These are phyloP conservation scores for Boletus reticulatus DNA, from an alignment of 768 basidiomycete species.

Conservation along the genomic window DNA sequence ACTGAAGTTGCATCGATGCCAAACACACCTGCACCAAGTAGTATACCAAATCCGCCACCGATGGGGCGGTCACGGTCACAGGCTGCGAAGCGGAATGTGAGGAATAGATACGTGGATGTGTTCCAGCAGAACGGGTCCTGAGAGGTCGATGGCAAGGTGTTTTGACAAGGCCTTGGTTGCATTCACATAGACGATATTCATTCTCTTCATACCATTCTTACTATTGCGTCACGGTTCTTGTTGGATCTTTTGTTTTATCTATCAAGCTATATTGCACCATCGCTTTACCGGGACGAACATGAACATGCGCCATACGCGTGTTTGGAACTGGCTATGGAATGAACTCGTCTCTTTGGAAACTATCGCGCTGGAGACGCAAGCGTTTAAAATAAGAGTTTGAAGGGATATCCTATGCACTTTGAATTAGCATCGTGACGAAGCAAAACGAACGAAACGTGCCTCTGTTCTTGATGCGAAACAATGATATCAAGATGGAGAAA, in stretches of 20 bases:
- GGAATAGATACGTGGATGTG: slow-evolving; percentile 90
- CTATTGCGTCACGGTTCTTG: slow-evolving; percentile 13
- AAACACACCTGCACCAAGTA: slow-evolving; percentile 26
- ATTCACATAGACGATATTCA: slow-evolving; percentile 2
- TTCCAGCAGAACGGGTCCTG: slow-evolving; percentile 55
- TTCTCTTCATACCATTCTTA: slow-evolving; percentile 9
- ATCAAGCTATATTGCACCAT: slow-evolving; percentile 12
- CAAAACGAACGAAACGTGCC: slow-evolving; percentile 42
- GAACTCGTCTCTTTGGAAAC: not conserved
- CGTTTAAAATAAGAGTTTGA: slow-evolving; percentile 68
- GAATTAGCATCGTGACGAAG: not conserved
- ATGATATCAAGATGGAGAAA: slow-evolving; percentile 80
- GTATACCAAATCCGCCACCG: slow-evolving; percentile 33
- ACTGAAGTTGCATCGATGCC: slow-evolving; percentile 37
- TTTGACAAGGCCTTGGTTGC: not conserved
- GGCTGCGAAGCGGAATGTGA: slow-evolving; percentile 68
- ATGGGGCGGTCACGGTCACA: slow-evolving; percentile 52
- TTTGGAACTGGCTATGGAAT: not conserved
- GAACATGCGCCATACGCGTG: not conserved
- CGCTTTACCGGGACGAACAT: not conserved
- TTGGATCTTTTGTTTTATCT: slow-evolving; percentile 23
- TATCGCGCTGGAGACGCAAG: not conserved
- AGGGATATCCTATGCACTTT: slow-evolving; percentile 63
- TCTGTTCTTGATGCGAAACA: slow-evolving; percentile 91
- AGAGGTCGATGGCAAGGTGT: slow-evolving; percentile 7